Conservation (phyloP, 345 rosid species). For the Rhodomyrtus tomentosa region DNA sequence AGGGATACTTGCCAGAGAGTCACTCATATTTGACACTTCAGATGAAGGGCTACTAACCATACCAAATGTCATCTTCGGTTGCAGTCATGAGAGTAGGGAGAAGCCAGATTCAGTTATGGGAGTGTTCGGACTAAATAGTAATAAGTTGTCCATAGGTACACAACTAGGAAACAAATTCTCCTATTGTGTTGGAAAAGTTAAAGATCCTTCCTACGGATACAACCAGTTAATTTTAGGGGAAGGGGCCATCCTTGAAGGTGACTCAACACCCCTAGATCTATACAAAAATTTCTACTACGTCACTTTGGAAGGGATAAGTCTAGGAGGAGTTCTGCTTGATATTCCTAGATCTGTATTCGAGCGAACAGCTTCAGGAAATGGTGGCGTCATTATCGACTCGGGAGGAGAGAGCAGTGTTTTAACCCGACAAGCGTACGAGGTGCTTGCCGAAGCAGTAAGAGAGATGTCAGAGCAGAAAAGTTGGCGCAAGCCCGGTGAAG, state of each 20-base stretch:
- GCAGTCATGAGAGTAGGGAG: neutral
- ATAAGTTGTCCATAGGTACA: neutral
- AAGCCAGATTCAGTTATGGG: neutral
- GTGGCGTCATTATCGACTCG: neutral
- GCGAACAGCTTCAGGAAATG: neutral
- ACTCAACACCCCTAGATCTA: neutral
- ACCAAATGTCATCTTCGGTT: neutral
- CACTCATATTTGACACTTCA: neutral
- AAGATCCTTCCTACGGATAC: neutral
- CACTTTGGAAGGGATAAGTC: neutral
- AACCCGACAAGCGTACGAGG: neutral
- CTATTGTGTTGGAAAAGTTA: neutral
- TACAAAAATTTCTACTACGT: neutral
- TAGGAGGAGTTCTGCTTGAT: neutral
- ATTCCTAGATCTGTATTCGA: neutral
- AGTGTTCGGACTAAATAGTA: neutral
- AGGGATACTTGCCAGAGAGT: neutral
- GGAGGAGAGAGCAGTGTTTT: neutral
- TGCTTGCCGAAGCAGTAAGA: neutral
- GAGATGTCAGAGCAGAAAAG: neutral
- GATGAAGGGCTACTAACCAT: neutral
- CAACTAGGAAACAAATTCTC: neutral
- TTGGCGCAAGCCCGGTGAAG: neutral
- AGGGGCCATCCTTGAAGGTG: neutral
- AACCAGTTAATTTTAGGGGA: neutral